Conservation (phyloP, 257 asterid genomes). For the Ilex asprella region DNA sequence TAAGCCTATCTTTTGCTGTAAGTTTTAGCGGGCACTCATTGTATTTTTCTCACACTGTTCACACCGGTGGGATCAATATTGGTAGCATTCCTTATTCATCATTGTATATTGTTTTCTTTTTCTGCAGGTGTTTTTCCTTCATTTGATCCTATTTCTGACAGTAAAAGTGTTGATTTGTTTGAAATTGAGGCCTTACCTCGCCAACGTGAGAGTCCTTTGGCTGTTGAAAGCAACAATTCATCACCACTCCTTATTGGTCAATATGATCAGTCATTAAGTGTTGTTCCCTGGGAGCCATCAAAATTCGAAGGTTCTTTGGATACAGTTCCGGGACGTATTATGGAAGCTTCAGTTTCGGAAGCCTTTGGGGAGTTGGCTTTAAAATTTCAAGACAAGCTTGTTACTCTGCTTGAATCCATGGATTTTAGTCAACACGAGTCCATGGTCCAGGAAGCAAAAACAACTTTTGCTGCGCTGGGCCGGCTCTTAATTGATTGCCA, state of each 20-base stretch:
- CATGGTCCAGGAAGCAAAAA: constrained; percentile 32
- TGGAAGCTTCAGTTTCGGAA: constrained; percentile 29
- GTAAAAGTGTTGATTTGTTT: constrained; percentile 10
- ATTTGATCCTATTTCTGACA: constrained; percentile 9
- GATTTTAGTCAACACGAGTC: constrained; percentile 31
- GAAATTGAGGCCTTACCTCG: constrained; percentile 1
- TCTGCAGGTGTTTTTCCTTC: constrained; percentile 25
- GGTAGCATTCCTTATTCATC: not conserved
- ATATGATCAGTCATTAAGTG: constrained; percentile 5
- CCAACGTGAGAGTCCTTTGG: constrained; percentile 9
- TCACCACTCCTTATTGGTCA: not conserved
- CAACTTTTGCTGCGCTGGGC: constrained; percentile 38
- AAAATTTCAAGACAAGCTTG: constrained; percentile 27
- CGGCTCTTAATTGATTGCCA: constrained; percentile 14
- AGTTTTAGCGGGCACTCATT: constrained; percentile 16
- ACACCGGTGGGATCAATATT: too few relatives aligned
- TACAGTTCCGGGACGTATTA: constrained; percentile 4
- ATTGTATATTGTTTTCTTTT: not conserved
- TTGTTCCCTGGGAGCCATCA: not conserved
- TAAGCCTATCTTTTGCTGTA: constrained; percentile 25
- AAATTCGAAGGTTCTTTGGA: too few relatives aligned
- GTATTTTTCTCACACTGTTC: not conserved
- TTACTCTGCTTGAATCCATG: constrained; percentile 25
- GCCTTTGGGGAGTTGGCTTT: constrained; percentile 31
- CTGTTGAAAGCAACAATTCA: constrained; percentile 4